Base-by-base conservation (phyloP, 495 filamentous ascomycete species). In the Penicillium waksmanii region DNA sequence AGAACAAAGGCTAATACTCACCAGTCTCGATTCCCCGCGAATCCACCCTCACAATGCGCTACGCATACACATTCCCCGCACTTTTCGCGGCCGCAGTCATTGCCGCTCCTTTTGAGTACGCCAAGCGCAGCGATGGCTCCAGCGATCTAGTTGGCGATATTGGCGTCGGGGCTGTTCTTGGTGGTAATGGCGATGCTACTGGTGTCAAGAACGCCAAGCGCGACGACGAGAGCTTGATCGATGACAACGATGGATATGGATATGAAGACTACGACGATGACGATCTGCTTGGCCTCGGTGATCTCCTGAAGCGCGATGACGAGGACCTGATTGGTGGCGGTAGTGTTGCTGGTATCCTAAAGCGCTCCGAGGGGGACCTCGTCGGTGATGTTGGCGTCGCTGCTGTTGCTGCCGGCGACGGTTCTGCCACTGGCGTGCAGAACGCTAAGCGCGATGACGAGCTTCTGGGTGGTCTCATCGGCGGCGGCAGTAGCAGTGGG, bases 141-240 rank as follows among this genome's bases (percentile, higher is more conserved):
- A 23, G 23, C 4, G 23, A 23, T 23, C 23, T 23, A 3, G 4
- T 23, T 23, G 23, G 23, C 3, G 23, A 23, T 23, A 3, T 23
- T 23, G 23, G 23, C 3, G 0, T 23, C 4, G 23, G 23, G 23
- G 23, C 23, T 23, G 3, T 23, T 23, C 23, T 3, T 23, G 23
- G 23, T 23, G 23, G 23, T 23, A 23, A 23, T 23, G 34, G 51
- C 8, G 53, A 55, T 50, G 27, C 27, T 23, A 23, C 23, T 38
- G 38, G 47, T 15, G 47, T 56, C n/a, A 49, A 53, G 36, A 56
- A 51, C 33, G 47, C 55, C 31, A 58, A 58, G 55, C 55, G 55
- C 17, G 12, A 40, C 3, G 23, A 23, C 46, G 46, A 48, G 18
- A 12, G 6, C 21, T n/a, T 15, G 5, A 17, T 44, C 7, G 17